phyloP scores from a whole-genome alignment of 2,329 filamentous ascomycete genomes.

The Neonectria faginata region DNA sequence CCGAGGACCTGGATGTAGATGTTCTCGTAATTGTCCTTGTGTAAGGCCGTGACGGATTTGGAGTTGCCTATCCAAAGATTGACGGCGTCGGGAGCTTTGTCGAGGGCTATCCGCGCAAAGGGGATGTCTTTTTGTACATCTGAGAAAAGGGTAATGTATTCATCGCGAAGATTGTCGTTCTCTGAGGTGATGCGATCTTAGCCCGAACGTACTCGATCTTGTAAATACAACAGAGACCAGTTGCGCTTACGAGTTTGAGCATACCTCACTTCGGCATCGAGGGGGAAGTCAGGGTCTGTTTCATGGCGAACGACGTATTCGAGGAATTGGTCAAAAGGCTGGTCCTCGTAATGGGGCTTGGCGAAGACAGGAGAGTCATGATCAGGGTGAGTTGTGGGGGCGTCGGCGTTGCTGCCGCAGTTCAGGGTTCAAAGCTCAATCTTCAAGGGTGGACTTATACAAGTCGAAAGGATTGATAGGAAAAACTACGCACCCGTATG shows the following conservation, averaged over 20 bases:
- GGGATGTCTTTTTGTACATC: slow-evolving; percentile 74
- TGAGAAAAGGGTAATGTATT: slow-evolving; percentile 73
- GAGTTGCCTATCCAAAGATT: slow-evolving; percentile 88
- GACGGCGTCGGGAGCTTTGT: slow-evolving; percentile 75
- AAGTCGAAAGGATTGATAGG: not conserved
- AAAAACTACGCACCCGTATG: slow-evolving; percentile 66
- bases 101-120: slow-evolving; percentile 79
- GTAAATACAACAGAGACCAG: not conserved
- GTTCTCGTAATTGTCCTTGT: slow-evolving; percentile 89
- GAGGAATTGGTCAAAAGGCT: slow-evolving; percentile 73
- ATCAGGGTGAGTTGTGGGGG: slow-evolving; percentile 46
- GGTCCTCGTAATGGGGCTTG: slow-evolving; percentile 76
- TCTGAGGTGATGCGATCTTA: slow-evolving; percentile 57
- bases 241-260: slow-evolving; percentile 75
- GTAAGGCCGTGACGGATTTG: slow-evolving; percentile 75
- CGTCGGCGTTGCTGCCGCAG: slow-evolving; percentile 52
- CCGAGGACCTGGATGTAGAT: slow-evolving; percentile 83
- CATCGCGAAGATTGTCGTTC: slow-evolving; percentile 83
- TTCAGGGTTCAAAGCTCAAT: slow-evolving; percentile 14
- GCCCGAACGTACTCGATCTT: not conserved
- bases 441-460: not conserved
- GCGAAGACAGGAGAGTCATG: slow-evolving; percentile 65
- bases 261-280: slow-evolving; percentile 69
- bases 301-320: slow-evolving; percentile 71
- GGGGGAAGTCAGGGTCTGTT: slow-evolving; percentile 48